Evolutionary conservation across 805 yeast genomes (phyloP), one percentile per base, ranked within the genome.

Genomic region (Candida glaebosa): DNA sequence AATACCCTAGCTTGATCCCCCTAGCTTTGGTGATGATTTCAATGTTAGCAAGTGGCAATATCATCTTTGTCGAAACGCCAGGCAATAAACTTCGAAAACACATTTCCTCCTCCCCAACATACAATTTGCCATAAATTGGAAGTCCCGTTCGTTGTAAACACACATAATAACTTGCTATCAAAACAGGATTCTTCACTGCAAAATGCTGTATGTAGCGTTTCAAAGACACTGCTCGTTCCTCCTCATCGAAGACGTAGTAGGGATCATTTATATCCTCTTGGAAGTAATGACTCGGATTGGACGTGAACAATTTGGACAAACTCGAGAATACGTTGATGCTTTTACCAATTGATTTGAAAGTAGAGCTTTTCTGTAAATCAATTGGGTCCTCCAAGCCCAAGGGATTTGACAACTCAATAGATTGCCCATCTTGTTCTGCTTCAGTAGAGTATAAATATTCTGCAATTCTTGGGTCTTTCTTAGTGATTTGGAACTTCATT

Each of bases 81-180:
- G 95, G 95, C 3, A 87, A 54, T 28, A 87, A 66, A 28, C 95
- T 82, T 45, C 93, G 69, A 62, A 85, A 91, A 48, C 96, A 90
- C n/a, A 91, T 56, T 42, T 75, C 78, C 22, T 71, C 71, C 15
- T 74, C 67, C 0, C 95, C 87, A 9, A 91, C 51, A 57, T 88
- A 88, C 2, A 90, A 54, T 51, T 87, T 86, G 1, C 98, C 98
- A 61, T 87, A 89, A 1, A 81, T 67, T 1, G 96, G 96, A n/a
- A 35, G 19, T 15, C 87, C 64, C 9, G 84, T 76, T 48, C 85
- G 75, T 48, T 78, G 82, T 14, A 88, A 54, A 60, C 86, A 81
- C 1, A 83, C 72, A 53, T 77, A 82, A 54, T 87, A 91, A 1
- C 87, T 73, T 0, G 95, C 80, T 0, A 82, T 60, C 35, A 90